Evolutionary conservation across 371 early-diverging fungal genomes (phyloP).

Genomic region (Lichtheimia hyalospora): DNA sequence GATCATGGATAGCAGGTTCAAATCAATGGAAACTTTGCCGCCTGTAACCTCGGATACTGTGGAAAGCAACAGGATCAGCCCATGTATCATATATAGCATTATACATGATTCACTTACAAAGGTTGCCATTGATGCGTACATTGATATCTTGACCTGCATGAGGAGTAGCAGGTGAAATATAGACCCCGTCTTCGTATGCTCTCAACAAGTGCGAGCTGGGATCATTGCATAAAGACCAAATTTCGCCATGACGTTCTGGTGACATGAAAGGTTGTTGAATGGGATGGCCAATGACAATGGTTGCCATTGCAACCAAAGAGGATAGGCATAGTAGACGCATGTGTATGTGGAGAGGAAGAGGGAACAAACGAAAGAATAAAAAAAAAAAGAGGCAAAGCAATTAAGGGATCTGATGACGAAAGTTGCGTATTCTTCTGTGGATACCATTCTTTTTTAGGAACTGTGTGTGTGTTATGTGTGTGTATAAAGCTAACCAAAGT

Average conservation of each 20-base stretch:
- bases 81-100: conserved; percentile 3
- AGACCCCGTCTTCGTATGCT: conserved; percentile 41
- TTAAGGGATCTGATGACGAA: not conserved
- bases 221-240: conserved; percentile 45
- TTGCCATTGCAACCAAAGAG: not conserved
- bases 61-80: not conserved
- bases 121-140: conserved; percentile 41
- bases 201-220: conserved; percentile 32
- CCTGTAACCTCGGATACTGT: conserved; percentile 33
- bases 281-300: conserved; percentile 3
- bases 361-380: not conserved
- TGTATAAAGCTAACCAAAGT: conserved; percentile 39
- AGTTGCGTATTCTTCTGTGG: too few relatives aligned
- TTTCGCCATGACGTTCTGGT: conserved; percentile 39
- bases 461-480: too few relatives aligned
- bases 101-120: conserved; percentile 19
- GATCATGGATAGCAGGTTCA: conserved; percentile 44
- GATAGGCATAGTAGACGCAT: not conserved
- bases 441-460: not conserved
- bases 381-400: conserved; percentile 1
- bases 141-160: conserved; percentile 39
- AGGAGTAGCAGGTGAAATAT: conserved; percentile 36
- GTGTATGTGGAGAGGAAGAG: not conserved
- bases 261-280: conserved; percentile 24
- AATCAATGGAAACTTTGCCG: conserved; percentile 41